Base-by-base conservation (phyloP, 371 early-diverging fungal species). In the Zychaea mexicana region DNA sequence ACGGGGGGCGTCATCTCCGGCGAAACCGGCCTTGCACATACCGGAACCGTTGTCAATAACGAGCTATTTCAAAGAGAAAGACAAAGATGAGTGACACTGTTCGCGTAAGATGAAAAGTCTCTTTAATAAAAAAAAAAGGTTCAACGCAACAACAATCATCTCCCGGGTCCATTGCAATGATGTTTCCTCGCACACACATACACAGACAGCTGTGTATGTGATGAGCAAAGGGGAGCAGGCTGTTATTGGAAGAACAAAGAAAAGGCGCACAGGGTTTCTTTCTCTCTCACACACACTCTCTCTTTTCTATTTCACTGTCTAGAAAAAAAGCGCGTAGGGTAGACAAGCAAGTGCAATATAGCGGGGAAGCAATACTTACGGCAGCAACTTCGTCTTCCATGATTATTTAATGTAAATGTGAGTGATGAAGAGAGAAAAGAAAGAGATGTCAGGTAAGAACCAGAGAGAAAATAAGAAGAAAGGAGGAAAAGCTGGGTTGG, bases 21-120 rank as follows among this genome's bases (percentile, higher is more conserved):
- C 99, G 81, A 99, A 99, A 78, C 99, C 99, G 85, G 99, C 99
- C 89, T 99, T 99, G 89, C 99, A 99, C 96, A 99, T 98, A 83
- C 99, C 99, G 82, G 99, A 98, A 76, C 99, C 99, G 88, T 99
- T 99, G 87, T 99, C 96, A 81, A 98, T 94, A 76, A 97, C 83
- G 57, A 82, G 71, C 82, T 82, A 72, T 24, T 47, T 30, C 13
- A 57, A 28, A 58, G 58, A 57, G 17, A 31, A 28, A 22, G 30
- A 39, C 2, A 22, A 17, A 57, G 62, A 66, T 61, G 62, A 60
- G 55, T 13, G 21, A 53, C 15, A 1, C 36, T 26, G 19, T 36
- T 19, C 22, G 31, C 33, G 54, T 42, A 62, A n/a, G 61, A 62
- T 62, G 60, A 60, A 61, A 28, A 59, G 36, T 13, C 38, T 36